phyloP scores from a whole-genome alignment of 2,329 filamentous ascomycete species.

The Lecanicillium sp. region DNA sequence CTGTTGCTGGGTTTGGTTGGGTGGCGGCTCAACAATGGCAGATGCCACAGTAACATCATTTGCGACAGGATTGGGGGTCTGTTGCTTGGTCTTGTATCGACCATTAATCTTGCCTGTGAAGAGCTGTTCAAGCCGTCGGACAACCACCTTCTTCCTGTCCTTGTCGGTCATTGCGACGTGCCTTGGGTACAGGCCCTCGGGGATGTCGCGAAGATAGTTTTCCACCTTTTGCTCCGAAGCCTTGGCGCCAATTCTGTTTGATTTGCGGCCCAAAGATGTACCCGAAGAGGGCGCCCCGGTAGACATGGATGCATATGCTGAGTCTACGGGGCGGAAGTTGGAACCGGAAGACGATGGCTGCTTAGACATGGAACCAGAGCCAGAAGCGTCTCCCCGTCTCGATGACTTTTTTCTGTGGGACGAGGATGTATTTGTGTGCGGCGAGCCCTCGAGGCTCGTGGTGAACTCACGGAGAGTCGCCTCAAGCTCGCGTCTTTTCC shows the following conservation, averaged over 20 bases:
- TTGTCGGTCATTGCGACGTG: constrained; percentile 58
- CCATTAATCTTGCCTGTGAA: constrained; percentile 62
- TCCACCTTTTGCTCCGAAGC: constrained; percentile 54
- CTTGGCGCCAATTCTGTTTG: constrained; percentile 25
- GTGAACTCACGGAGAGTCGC: constrained; percentile 64
- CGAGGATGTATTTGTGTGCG: constrained; percentile 29
- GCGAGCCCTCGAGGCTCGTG: constrained; percentile 47
- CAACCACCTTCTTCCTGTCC: constrained; percentile 68
- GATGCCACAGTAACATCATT: constrained; percentile 1
- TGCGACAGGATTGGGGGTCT: constrained; percentile 10
- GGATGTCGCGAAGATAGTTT: constrained; percentile 64
- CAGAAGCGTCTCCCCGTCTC: constrained; percentile 31
- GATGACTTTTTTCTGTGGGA: constrained; percentile 32
- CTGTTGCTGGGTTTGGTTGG: not conserved
- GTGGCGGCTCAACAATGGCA: not conserved
- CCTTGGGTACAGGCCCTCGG: constrained; percentile 57
- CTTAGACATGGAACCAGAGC: constrained; percentile 36
- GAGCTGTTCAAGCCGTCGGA: constrained; percentile 67
- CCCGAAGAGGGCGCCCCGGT: constrained; percentile 37
- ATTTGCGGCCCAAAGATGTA: constrained; percentile 28
- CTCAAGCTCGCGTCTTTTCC: constrained; percentile 71
- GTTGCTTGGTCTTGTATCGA: constrained; percentile 23
- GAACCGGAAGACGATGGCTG: constrained; percentile 46
- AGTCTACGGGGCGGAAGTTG: constrained; percentile 46
- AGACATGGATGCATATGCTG: constrained; percentile 63